These are phyloP conservation scores for Oenanthe javanica DNA, from an alignment of 140 eudicot species.

Conservation along the genomic window DNA sequence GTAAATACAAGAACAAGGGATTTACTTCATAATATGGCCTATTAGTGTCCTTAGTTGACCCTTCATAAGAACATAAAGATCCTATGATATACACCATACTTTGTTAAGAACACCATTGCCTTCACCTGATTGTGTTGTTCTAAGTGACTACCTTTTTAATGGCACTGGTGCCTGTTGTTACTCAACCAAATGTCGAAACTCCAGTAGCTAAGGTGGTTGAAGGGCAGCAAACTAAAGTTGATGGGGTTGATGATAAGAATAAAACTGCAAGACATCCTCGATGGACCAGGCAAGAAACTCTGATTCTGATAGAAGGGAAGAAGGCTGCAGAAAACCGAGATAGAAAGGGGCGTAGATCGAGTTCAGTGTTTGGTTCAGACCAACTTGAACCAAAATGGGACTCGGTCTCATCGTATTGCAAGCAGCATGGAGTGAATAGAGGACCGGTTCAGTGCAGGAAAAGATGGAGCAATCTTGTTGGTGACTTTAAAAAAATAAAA, in stretches of 20 bases:
- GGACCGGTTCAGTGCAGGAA: constrained; percentile 88
- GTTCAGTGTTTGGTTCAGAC: constrained; percentile 39
- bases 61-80: constrained; percentile 8
- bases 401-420: constrained; percentile 59
- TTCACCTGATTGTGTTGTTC: not conserved
- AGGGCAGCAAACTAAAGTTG: constrained; percentile 21
- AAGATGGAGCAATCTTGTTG: constrained; percentile 77
- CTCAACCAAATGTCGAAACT: constrained; percentile 20
- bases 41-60: constrained; percentile 6
- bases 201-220: constrained; percentile 26
- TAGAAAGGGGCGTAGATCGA: constrained; percentile 52
- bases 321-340: constrained; percentile 59
- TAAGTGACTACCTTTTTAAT: constrained; percentile 5
- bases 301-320: constrained; percentile 71
- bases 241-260: constrained; percentile 34
- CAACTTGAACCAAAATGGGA: constrained; percentile 82
- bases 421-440: constrained; percentile 45
- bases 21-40: constrained; percentile 13
- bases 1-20: constrained; percentile 12
- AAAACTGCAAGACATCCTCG: constrained; percentile 68
- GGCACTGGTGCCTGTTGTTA: constrained; percentile 32
- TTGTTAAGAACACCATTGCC: constrained; percentile 2
- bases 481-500: constrained; percentile 69
- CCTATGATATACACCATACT: not conserved
- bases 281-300: constrained; percentile 80